Base-by-base conservation (phyloP, 2,329 filamentous ascomycete genomes). In the Coniochaeta ligniaria region DNA sequence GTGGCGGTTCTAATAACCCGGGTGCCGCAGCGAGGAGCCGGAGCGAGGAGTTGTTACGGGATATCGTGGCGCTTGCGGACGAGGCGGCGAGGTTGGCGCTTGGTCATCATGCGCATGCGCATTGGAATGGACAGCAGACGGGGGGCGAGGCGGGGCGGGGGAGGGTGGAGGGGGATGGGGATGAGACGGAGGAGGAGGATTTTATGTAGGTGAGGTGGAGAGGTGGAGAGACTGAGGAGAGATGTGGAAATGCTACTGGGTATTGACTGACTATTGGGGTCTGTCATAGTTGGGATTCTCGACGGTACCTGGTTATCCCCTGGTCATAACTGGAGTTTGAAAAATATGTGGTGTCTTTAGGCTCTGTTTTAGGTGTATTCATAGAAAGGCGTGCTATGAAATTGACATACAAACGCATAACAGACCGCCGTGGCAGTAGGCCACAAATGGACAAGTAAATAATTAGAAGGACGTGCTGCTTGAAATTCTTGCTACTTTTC, bases 21-120 rank as follows among this genome's bases (percentile, higher is more conserved):
- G 56, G n/a, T n/a, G n/a, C 56, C 14, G 56, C 66, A 1, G 69
- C 71, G 4, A 59, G 62, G 68, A 73, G 57, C 65, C 71, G 60
- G 64, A 73, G 63, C 67, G 79, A 74, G 61, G 68, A 70, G 41
- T 62, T 74, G 36, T 63, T 75, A 22, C 61, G 69, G 38, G 73
- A 75, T 57, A 75, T 75, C n/a, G 70, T 74, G 35, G 70, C 70
- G 36, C 69, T 82, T n/a, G 73, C 78, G 14, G 76, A 77, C 55
- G 75, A 76, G 64, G 73, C 77, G 38, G 74, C 76, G 1, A 70
- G 72, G 60, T 69, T 81, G 63, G 76, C 75, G 20, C 66, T 80
- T 59, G 73, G 72, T 3, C 56, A 58, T 14, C 26, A 52, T n/a
- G 47, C 47, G 47, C 47, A 52, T 31, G 47, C 47, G 54, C 54